Conservation (phyloP, 805 yeast species). For the Groenewaldozyma salmanticensis region DNA sequence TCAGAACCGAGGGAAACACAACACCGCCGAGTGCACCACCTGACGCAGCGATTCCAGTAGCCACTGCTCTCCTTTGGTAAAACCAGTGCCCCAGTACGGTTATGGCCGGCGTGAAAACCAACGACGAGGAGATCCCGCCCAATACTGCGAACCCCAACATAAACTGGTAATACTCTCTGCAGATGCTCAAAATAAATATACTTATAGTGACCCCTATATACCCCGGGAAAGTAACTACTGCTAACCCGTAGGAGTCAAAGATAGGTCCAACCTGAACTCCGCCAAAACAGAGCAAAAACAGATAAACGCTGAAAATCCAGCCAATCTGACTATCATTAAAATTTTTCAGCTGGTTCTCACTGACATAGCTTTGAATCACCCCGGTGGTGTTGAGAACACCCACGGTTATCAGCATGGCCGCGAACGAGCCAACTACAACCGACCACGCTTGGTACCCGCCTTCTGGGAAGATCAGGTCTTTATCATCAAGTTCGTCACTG, state of each 20-base stretch:
- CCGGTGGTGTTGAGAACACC: constrained; percentile 63
- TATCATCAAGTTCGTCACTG: not conserved
- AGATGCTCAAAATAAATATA: constrained; percentile 41
- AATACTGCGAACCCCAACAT: constrained; percentile 44
- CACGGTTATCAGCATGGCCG: constrained; percentile 47
- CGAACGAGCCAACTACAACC: constrained; percentile 46
- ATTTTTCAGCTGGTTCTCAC: constrained; percentile 39
- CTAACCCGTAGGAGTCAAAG: constrained; percentile 52
- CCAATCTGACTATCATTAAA: constrained; percentile 43
- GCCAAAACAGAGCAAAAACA: constrained; percentile 31
- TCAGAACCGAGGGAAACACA: constrained; percentile 45
- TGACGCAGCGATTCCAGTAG: constrained; percentile 51
- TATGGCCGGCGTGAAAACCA: constrained; percentile 43
- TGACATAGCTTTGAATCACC: constrained; percentile 55
- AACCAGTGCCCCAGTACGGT: constrained; percentile 59
- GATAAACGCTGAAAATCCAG: constrained; percentile 51
- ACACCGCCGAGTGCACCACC: constrained; percentile 66
- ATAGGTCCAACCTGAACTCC: constrained; percentile 42
- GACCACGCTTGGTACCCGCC: constrained; percentile 47
- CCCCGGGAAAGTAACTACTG: constrained; percentile 36
- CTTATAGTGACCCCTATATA: constrained; percentile 38
- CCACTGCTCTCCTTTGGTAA: constrained; percentile 43
- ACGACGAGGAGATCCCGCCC: constrained; percentile 37
- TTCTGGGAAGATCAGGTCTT: constrained; percentile 31
- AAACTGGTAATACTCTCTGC: constrained; percentile 47